phyloP scores from a whole-genome alignment of 75 land plant genomes.

The Isoetes taiwanensis region DNA sequence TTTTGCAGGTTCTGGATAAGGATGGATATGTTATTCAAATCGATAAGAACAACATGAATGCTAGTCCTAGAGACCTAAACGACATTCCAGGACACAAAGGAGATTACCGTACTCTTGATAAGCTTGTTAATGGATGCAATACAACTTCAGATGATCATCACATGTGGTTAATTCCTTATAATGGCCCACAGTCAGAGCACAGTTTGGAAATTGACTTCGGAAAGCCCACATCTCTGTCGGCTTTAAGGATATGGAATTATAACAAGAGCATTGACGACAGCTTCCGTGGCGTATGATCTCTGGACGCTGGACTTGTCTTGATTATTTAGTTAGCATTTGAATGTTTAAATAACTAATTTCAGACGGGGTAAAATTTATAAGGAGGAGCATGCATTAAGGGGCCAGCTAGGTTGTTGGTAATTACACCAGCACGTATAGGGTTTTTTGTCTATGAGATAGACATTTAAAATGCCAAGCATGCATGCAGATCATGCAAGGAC shows the following conservation, averaged over 20 bases:
- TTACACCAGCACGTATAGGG: background rate
- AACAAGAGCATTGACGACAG: slow-evolving; percentile 3
- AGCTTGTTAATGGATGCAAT: slow-evolving; percentile 7
- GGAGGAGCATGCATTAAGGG: background rate
- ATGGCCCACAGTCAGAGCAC: background rate
- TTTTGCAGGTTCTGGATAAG: slow-evolving; percentile 2
- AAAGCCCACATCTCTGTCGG: background rate
- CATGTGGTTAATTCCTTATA: background rate
- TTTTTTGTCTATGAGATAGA: too few species aligned
- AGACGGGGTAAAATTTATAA: background rate
- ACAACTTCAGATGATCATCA: slow-evolving; percentile 1
- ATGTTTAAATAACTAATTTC: background rate
- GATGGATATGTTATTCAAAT: background rate
- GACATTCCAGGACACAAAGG: slow-evolving; percentile 1
- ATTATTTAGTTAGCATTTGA: background rate
- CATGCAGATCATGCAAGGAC: too few species aligned
- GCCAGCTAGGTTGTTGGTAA: background rate
- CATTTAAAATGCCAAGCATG: too few species aligned
- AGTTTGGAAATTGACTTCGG: background rate
- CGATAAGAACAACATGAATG: background rate
- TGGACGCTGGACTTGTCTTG: too few species aligned
- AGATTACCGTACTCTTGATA: slow-evolving; percentile 5
- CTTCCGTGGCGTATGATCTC: slow-evolving; percentile 8
- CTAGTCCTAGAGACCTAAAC: background rate
- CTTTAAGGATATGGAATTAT: slow-evolving; percentile 2